These are phyloP conservation scores for Coemansia sp. DNA, from an alignment of 192 early-diverging fungal species.

Conservation along the genomic window DNA sequence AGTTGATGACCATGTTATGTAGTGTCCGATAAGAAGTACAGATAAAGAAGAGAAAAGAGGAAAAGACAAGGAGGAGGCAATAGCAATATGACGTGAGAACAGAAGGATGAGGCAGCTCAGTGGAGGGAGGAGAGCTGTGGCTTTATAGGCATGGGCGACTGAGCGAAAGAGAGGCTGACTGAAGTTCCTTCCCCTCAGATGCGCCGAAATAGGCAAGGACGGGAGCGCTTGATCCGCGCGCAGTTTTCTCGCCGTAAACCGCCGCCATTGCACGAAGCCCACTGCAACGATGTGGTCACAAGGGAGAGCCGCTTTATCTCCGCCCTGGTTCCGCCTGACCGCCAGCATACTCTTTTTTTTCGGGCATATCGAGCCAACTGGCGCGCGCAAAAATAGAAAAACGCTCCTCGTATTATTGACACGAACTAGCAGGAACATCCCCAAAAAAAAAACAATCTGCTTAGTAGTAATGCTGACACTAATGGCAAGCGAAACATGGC, in stretches of 20 bases:
- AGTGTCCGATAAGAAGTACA: background rate
- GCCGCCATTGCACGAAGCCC: background rate
- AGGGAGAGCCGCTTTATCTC: conserved; percentile 1
- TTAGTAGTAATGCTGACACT: conserved; percentile 8
- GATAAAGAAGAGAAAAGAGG: background rate
- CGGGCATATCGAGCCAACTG: conserved; percentile 1
- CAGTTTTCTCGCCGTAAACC: conserved; percentile 3
- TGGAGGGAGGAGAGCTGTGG: background rate
- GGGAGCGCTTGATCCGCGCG: background rate
- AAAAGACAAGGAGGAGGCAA: background rate
- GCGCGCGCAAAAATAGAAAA: background rate
- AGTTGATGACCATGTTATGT: conserved; percentile 3
- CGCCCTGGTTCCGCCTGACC: background rate
- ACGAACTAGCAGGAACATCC: background rate
- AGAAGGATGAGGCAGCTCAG: background rate
- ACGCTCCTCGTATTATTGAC: background rate
- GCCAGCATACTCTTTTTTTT: background rate
- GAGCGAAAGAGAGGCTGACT: background rate
- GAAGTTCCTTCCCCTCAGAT: background rate
- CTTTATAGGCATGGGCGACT: background rate
- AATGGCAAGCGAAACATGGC: background rate
- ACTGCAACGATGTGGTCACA: background rate
- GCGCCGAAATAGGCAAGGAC: background rate
- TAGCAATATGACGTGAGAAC: background rate
- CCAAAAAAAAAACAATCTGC: background rate